Percentiles rank a stretch among this genome's conserved stretches.
Conservation (phyloP, 257 asterid species). For the Plantago ovata region DNA sequence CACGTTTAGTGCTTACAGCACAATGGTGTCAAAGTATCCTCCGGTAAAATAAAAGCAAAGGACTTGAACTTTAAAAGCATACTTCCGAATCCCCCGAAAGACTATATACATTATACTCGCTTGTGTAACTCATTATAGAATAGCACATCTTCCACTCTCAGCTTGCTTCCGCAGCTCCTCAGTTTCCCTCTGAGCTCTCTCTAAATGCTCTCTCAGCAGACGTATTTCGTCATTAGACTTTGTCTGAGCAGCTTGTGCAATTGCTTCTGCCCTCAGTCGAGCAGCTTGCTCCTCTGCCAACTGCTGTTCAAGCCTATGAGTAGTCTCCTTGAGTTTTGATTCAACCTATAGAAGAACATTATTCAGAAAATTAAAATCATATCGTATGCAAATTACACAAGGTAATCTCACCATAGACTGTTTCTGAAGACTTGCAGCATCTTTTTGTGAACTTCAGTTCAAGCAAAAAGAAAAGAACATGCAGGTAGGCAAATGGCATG, state of each 20-base stretch:
- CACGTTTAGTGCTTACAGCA: no score
- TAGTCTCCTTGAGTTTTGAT: slow-evolving; percentile 31
- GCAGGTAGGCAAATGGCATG: no score
- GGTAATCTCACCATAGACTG: no score
- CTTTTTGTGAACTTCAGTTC: no score
- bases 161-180: slow-evolving; percentile 41
- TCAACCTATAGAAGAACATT: slow-evolving; percentile 31
- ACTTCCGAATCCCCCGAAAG: neutral
- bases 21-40: no score
- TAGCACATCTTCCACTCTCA: slow-evolving; percentile 26
- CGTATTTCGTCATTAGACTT: slow-evolving; percentile 43
- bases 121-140: neutral
- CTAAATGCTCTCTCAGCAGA: slow-evolving; percentile 45
- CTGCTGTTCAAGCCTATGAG: slow-evolving; percentile 36
- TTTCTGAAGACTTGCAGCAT: no score
- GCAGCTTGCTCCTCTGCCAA: slow-evolving; percentile 45
- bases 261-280: slow-evolving; percentile 39
- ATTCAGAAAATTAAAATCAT: neutral
- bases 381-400: neutral
- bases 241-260: slow-evolving; percentile 38
- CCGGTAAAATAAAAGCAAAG: no score
- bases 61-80: neutral
- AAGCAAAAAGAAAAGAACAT: no score
- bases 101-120: neutral
- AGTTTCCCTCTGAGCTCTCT: slow-evolving; percentile 49